Base-by-base conservation (phyloP, 192 early-diverging fungal species). In the Coemansia sp. region DNA sequence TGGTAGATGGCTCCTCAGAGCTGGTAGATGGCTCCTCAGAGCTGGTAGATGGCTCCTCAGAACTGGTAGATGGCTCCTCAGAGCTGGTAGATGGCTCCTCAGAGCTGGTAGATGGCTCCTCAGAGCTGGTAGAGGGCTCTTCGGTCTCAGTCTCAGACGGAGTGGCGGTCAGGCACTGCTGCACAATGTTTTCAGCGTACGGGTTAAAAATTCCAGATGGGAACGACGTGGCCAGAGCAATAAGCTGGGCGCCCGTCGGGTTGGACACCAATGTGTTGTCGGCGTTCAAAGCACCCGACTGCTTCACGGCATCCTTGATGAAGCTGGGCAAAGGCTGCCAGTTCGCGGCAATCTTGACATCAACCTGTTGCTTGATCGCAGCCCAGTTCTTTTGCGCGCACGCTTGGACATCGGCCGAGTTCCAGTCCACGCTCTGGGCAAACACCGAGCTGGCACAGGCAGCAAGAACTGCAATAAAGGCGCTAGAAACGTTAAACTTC, bases 151-250 rank as follows among this genome's bases (percentile, higher is more conserved):
- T 48, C 0, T 55, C 58, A 11, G 51, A 29, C 21, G 50, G 50
- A 22, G 21, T 14, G 47, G 27, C 60, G 17, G 69, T 58, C 54
- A 77, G 57, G 58, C 75, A 77, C 38, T 62, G 15, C 2, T 39
- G 5, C 8, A 71, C 69, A 58, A 77, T 65, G 15, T 35, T 48
- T 27, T 77, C 69, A 2, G 62, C 75, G 41, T 62, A 65, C 6
- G 75, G 75, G 47, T 56, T 57, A 29, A 78, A 78, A 49, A 72
- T 27, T 15, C 70, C 75, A 5, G 58, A 45, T 15, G 70, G 70
- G 55, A 68, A 38, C 4, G n/a, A 22, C 14, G n/a, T 52, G 9
- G 58, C 70, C 32, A 69, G 53, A 3, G 19, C 27, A 17, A 49
- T 22, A 10, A 78, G 56, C 43, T 67, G 60, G 22, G 17, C 58